phyloP scores from a whole-genome alignment of 257 asterid genomes.

The Lavandula angustifolia region DNA sequence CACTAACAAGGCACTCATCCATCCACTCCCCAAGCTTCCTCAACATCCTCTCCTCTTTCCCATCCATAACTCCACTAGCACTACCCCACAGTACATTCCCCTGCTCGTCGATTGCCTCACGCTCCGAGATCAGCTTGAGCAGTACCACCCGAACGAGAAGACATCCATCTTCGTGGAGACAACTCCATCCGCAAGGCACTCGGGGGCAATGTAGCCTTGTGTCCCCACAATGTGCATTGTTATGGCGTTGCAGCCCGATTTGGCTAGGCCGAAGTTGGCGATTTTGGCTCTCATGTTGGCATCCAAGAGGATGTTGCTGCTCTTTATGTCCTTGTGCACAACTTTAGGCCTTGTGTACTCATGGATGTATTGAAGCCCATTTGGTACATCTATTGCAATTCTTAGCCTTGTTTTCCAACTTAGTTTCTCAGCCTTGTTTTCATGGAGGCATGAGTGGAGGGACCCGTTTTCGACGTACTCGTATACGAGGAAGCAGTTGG shows the following conservation, averaged over 20 bases:
- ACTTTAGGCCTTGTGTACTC: conserved; percentile 94
- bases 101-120: conserved; percentile 59
- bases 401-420: conserved; percentile 79
- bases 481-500: conserved; percentile 81
- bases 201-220: conserved; percentile 91
- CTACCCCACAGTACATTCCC: conserved; percentile 69
- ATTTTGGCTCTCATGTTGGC: conserved; percentile 87
- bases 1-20: conserved; percentile 51
- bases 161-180: conserved; percentile 89
- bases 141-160: conserved; percentile 82
- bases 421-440: conserved; percentile 41
- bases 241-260: conserved; percentile 91
- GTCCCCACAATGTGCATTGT: conserved; percentile 98
- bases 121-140: conserved; percentile 75
- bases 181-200: conserved; percentile 72
- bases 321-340: conserved; percentile 92
- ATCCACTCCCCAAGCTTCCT: conserved; percentile 65
- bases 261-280: conserved; percentile 89
- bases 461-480: conserved; percentile 89
- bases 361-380: conserved; percentile 91
- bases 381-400: conserved; percentile 80
- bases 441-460: conserved; percentile 76
- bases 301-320: conserved; percentile 88
- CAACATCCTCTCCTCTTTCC: conserved; percentile 47
- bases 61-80: conserved; percentile 47